Evolutionary conservation across 2,329 filamentous ascomycete species (phyloP).

Genomic region (Penicillium sp.): DNA sequence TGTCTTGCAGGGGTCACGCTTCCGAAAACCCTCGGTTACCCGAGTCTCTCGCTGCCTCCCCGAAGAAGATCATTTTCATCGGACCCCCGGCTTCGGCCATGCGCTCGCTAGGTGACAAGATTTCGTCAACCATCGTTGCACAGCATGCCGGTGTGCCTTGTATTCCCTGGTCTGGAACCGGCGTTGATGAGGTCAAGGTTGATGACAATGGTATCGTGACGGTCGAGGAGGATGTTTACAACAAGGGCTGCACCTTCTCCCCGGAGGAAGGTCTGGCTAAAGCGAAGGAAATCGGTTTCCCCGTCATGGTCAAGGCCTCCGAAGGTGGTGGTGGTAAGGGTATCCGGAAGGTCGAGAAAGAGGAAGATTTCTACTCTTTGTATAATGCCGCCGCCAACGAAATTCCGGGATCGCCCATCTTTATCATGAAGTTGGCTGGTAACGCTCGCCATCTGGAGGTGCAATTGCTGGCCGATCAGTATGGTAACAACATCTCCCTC

Average conservation of each 20-base stretch:
- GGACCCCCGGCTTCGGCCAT: slow-evolving; percentile 96
- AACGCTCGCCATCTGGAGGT: slow-evolving; percentile 97
- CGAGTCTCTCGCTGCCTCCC: slow-evolving; percentile 90
- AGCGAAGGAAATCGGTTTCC: slow-evolving; percentile 90
- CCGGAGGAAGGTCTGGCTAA: slow-evolving; percentile 85
- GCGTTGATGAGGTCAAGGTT: slow-evolving; percentile 74
- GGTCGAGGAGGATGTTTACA: slow-evolving; percentile 78
- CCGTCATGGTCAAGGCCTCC: slow-evolving; percentile 99
- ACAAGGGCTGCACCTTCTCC: slow-evolving; percentile 83
- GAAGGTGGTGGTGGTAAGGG: slow-evolving; percentile 99
- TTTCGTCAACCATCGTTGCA: slow-evolving; percentile 97
- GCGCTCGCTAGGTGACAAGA: slow-evolving; percentile 98
- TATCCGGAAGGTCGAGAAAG: slow-evolving; percentile 87
- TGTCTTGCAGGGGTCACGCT: slow-evolving; percentile 72
- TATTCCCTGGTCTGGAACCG: slow-evolving; percentile 98
- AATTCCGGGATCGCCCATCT: slow-evolving; percentile 97
- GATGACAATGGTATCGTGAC: slow-evolving; percentile 86
- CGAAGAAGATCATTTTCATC: slow-evolving; percentile 99
- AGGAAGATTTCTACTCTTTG: slow-evolving; percentile 77
- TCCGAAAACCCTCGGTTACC: slow-evolving; percentile 98
- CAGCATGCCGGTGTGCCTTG: slow-evolving; percentile 95
- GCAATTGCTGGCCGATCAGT: slow-evolving; percentile 95
- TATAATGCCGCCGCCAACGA: slow-evolving; percentile 97
- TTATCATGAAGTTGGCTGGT: slow-evolving; percentile 99
- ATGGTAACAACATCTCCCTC: slow-evolving; percentile 98